A percentile compares a stretch with the other conserved stretches of the same genome.
phyloP scores from a whole-genome alignment of 345 rosid genomes.

The sweet orange (Citrus sinensis) region DVS_A1.0 CM039165.1:37480001-37480500 shows the following conservation, averaged over 20 bases:
- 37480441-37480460: neutral
- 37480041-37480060: neutral
- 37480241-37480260: no score
- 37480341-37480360: constrained; percentile 3
- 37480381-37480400: neutral
- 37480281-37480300: neutral
- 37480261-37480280: neutral
- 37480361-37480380: constrained; percentile 12
- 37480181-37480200: neutral
- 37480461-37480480: neutral
- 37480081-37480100: neutral
- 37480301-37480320: neutral
- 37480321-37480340: neutral
- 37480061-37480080: neutral
- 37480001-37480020: neutral
- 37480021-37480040: neutral
- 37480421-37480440: constrained; percentile 1
- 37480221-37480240: neutral
- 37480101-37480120: neutral
- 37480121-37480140: neutral
- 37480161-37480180: neutral
- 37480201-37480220: neutral
- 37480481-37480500: neutral
- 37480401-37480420: constrained; percentile 8
- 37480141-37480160: neutral